Percentiles rank a stretch among this genome's conserved stretches.
Conservation (phyloP, 345 rosid genomes). For the rapeseed (Brassica napus) region Da-Ae NC_063449.1:27856001-27856500, state of each 20-base stretch:
- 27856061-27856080: neutral
- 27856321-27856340: neutral
- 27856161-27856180: neutral
- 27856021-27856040: neutral
- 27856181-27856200: neutral
- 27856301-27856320: constrained; percentile 19
- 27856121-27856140: neutral
- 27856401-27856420: neutral
- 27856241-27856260: constrained; percentile 18
- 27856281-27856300: constrained; percentile 18
- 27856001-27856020: neutral
- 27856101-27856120: neutral
- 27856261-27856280: constrained; percentile 8
- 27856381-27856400: neutral
- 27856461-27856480: neutral
- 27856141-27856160: neutral
- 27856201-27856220: neutral
- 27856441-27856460: neutral
- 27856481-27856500: neutral
- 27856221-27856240: neutral
- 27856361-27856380: neutral
- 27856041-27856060: neutral
- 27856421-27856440: neutral
- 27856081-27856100: neutral
- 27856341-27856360: neutral